Evolutionary conservation across 768 basidiomycete species (phyloP).

Genomic region (Tephrocybe rancida): DNA sequence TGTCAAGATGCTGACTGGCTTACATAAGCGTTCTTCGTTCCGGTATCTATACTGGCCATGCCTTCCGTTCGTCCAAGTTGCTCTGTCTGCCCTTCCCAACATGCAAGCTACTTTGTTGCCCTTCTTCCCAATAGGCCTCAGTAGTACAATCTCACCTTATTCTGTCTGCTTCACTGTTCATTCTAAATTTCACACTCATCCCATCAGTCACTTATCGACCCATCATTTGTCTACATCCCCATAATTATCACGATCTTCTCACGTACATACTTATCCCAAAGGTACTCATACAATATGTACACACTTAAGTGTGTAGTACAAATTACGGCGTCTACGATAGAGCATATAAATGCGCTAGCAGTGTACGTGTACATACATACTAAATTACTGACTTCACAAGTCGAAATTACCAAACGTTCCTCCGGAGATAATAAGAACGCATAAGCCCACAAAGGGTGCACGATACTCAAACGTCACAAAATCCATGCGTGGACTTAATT

Average conservation of each 20-base stretch:
- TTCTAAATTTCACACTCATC: constrained; percentile 19
- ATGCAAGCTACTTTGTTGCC: constrained; percentile 1
- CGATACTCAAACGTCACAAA: constrained; percentile 14
- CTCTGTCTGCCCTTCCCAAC: background rate
- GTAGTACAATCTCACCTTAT: background rate
- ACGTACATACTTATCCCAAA: constrained; percentile 6
- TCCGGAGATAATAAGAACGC: constrained; percentile 10
- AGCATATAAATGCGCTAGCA: constrained; percentile 4
- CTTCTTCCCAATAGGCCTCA: background rate
- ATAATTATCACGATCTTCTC: constrained; percentile 16
- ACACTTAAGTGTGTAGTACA: background rate
- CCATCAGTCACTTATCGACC: constrained; percentile 57
- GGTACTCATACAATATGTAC: background rate
- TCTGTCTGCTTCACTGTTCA: background rate
- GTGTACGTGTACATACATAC: constrained; percentile 13
- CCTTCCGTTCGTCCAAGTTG: background rate
- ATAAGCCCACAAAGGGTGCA: constrained; percentile 9
- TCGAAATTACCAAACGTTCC: constrained; percentile 4
- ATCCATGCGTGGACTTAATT: constrained; percentile 11
- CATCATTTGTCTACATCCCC: constrained; percentile 29
- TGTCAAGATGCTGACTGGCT: constrained; percentile 38
- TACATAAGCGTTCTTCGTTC: constrained; percentile 40
- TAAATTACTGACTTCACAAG: background rate
- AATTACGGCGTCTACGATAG: background rate
- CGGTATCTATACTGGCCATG: constrained; percentile 1